A percentile compares a stretch with the other conserved stretches of the same genome.
phyloP scores from a whole-genome alignment of 805 yeast species.

The Barnettozyma wickerhamii region DNA sequence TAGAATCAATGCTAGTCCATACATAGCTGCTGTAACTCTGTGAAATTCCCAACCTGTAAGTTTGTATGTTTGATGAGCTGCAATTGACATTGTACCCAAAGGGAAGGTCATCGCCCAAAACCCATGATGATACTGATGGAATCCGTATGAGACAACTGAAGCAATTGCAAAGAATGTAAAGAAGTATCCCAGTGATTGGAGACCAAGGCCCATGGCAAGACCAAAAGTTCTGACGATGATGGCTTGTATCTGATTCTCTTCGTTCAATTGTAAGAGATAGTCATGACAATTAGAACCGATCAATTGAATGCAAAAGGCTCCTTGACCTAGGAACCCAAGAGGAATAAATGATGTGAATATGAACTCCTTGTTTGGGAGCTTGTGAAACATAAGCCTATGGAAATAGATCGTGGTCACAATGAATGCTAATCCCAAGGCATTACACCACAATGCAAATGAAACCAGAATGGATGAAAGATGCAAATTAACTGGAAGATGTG shows the following conservation, averaged over 20 bases:
- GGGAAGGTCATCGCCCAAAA: slow-evolving; percentile 94
- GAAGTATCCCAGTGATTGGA: slow-evolving; percentile 55
- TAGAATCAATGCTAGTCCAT: slow-evolving; percentile 32
- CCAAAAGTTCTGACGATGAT: slow-evolving; percentile 32
- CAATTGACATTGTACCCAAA: slow-evolving; percentile 72
- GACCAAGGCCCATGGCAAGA: slow-evolving; percentile 38
- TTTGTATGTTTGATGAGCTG: slow-evolving; percentile 47
- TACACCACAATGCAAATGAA: slow-evolving; percentile 59
- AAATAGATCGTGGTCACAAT: slow-evolving; percentile 52
- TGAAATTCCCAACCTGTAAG: slow-evolving; percentile 52
- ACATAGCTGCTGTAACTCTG: slow-evolving; percentile 57
- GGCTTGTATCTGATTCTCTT: slow-evolving; percentile 23
- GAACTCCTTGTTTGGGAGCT: slow-evolving; percentile 50
- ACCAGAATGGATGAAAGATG: slow-evolving; percentile 51
- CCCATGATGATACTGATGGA: slow-evolving; percentile 40
- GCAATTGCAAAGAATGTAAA: slow-evolving; percentile 42
- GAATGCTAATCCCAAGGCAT: slow-evolving; percentile 60
- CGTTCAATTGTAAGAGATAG: slow-evolving; percentile 19
- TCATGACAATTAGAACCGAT: slow-evolving; percentile 41
- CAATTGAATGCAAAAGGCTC: slow-evolving; percentile 60
- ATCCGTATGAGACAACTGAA: slow-evolving; percentile 30
- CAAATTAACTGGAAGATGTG: slow-evolving; percentile 39
- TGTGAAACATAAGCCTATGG: slow-evolving; percentile 53
- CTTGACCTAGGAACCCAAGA: slow-evolving; percentile 84
- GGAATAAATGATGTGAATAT: slow-evolving; percentile 74